Conservation (phyloP, 257 asterid genomes). For the Knoxia roxburghii region DNA sequence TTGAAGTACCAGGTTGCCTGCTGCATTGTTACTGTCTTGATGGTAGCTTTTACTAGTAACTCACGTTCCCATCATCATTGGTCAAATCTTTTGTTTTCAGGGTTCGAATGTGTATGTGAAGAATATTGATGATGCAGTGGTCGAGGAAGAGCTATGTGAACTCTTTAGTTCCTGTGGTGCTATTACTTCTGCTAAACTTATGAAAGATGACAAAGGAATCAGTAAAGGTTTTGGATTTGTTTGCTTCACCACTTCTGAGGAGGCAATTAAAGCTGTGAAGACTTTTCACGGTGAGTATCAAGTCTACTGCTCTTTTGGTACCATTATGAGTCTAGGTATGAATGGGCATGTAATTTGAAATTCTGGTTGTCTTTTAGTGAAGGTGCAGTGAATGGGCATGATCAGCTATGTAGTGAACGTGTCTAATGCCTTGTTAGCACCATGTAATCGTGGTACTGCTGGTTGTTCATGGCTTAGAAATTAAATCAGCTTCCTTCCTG, state of each 20-base stretch:
- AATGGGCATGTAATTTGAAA: background rate
- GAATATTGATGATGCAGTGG: constrained; percentile 62
- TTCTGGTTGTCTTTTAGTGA: background rate
- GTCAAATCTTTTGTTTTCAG: constrained; percentile 30
- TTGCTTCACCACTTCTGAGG: constrained; percentile 76
- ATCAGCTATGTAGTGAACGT: too few relatives aligned
- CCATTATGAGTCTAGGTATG: background rate
- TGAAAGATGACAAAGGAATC: constrained; percentile 75
- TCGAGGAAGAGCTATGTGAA: constrained; percentile 60
- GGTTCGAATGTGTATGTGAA: constrained; percentile 79
- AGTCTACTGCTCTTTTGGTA: background rate
- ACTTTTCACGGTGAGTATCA: constrained; percentile 46
- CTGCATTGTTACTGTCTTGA: constrained; percentile 2
- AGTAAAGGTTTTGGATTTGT: constrained; percentile 90
- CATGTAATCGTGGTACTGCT: too few relatives aligned
- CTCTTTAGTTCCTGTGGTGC: constrained; percentile 65
- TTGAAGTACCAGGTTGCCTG: constrained; percentile 55
- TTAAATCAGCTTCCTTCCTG: too few relatives aligned
- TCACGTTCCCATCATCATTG: constrained; percentile 2
- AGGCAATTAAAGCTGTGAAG: constrained; percentile 62
- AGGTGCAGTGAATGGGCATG: too few relatives aligned
- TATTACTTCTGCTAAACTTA: constrained; percentile 68
- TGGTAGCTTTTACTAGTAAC: constrained; percentile 5
- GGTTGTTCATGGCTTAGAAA: too few relatives aligned
- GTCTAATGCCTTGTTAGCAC: too few relatives aligned